phyloP scores from a whole-genome alignment of 73 alveolate species.

The Uronychia binucleata region DNA sequence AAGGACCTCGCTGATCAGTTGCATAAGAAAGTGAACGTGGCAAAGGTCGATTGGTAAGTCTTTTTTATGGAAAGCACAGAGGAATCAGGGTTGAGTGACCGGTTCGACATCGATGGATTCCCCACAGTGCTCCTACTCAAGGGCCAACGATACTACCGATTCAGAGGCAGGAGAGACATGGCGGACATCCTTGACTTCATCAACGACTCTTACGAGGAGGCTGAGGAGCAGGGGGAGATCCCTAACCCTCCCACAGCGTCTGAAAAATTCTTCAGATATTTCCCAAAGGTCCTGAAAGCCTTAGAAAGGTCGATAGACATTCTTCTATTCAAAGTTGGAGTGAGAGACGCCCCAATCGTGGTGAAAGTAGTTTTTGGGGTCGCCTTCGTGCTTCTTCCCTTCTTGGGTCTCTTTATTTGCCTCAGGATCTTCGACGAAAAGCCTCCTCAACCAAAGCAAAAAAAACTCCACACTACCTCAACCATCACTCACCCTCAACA shows the following conservation, averaged over 20 bases:
- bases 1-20: slow-evolving; percentile 60
- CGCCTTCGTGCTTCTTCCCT: background rate
- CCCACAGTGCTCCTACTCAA: slow-evolving; percentile 12
- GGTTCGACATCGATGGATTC: slow-evolving; percentile 13
- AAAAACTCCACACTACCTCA: too few species aligned
- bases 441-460: background rate
- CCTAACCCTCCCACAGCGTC: background rate
- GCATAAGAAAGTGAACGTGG: slow-evolving; percentile 44
- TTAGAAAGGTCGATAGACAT: background rate
- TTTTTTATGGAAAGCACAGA: slow-evolving; percentile 14
- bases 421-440: background rate
- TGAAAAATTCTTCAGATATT: background rate
- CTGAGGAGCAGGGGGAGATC: background rate
- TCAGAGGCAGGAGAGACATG: slow-evolving; percentile 2
- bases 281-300: background rate
- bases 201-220: background rate
- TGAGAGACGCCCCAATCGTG: background rate
- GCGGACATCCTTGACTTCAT: slow-evolving; percentile 1
- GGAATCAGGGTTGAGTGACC: background rate
- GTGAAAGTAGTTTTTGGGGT: background rate
- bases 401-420: background rate
- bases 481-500: too few species aligned
- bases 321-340: background rate
- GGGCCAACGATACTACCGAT: slow-evolving; percentile 5
- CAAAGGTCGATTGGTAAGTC: slow-evolving; percentile 54